Conservation (phyloP, 805 yeast genomes). For the Saturnispora mendoncae region DNA sequence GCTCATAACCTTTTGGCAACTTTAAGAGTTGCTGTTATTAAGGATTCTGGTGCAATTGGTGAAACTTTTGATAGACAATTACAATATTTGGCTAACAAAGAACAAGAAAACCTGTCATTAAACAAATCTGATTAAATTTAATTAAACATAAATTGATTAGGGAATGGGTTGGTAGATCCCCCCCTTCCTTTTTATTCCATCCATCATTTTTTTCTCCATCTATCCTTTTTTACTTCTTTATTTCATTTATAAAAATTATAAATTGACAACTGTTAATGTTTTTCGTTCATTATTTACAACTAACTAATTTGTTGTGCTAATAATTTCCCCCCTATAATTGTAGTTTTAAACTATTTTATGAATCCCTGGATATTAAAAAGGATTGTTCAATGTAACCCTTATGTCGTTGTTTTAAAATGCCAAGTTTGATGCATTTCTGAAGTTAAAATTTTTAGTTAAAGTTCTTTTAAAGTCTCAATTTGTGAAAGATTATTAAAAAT, state of each 20-base stretch:
- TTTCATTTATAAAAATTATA: background rate
- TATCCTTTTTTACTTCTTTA: background rate
- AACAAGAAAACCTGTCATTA: slow-evolving; percentile 5
- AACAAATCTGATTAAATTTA: slow-evolving; percentile 2
- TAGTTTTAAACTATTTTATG: too few relatives aligned
- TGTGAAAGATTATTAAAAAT: too few relatives aligned
- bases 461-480: too few relatives aligned
- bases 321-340: too few relatives aligned
- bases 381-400: too few relatives aligned
- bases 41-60: slow-evolving; percentile 52
- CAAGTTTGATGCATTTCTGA: too few relatives aligned
- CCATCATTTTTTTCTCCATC: background rate
- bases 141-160: too few relatives aligned
- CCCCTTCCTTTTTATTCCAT: too few relatives aligned
- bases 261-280: background rate
- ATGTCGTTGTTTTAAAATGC: too few relatives aligned
- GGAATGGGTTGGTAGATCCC: background rate
- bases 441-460: too few relatives aligned
- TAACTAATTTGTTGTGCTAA: background rate
- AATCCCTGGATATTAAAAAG: too few relatives aligned
- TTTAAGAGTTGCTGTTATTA: slow-evolving; percentile 73
- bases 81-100: slow-evolving; percentile 21
- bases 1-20: slow-evolving; percentile 77
- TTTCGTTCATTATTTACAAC: background rate
- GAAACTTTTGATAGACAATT: slow-evolving; percentile 45